These are phyloP conservation scores for Hordeum pubiflorum DNA, from an alignment of 202 grass and related monocot species.

Conservation along the genomic window DNA sequence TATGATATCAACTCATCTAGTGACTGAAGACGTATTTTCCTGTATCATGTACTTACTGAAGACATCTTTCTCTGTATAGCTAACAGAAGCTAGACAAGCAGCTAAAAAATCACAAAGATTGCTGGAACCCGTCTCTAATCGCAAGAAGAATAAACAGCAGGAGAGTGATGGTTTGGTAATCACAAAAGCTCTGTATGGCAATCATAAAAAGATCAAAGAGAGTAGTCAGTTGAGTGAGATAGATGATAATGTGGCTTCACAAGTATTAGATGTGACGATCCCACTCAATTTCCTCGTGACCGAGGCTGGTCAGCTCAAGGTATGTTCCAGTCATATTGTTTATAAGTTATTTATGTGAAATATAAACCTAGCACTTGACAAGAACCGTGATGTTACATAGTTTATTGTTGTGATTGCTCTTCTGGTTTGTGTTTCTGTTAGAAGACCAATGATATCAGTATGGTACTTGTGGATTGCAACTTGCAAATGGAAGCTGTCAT, in stretches of 20 bases:
- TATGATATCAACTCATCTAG: background rate
- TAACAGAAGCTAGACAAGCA: slow-evolving; percentile 69
- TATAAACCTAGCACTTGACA: background rate
- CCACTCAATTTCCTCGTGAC: slow-evolving; percentile 89
- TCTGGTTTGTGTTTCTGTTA: background rate
- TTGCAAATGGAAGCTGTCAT: background rate
- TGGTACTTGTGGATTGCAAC: slow-evolving; percentile 10
- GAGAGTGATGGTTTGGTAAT: slow-evolving; percentile 79
- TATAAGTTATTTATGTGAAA: slow-evolving; percentile 12
- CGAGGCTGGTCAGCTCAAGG: slow-evolving; percentile 85
- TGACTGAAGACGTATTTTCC: background rate
- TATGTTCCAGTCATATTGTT: slow-evolving; percentile 31
- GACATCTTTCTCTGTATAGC: slow-evolving; percentile 37
- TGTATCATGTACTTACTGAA: slow-evolving; percentile 1
- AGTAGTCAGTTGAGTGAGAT: slow-evolving; percentile 39
- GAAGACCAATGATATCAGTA: background rate
- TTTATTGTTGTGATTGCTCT: slow-evolving; percentile 9
- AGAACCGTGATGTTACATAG: background rate
- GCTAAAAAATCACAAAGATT: slow-evolving; percentile 77
- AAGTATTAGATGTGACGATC: slow-evolving; percentile 81
- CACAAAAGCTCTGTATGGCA: slow-evolving; percentile 83
- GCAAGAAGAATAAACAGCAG: slow-evolving; percentile 79
- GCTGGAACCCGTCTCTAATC: slow-evolving; percentile 77
- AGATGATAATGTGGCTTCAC: slow-evolving; percentile 68
- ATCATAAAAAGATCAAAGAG: slow-evolving; percentile 35